Evolutionary conservation across 1,284 basidiomycete species (phyloP).

Genomic region (Apiotrichum brassicae): DNA sequence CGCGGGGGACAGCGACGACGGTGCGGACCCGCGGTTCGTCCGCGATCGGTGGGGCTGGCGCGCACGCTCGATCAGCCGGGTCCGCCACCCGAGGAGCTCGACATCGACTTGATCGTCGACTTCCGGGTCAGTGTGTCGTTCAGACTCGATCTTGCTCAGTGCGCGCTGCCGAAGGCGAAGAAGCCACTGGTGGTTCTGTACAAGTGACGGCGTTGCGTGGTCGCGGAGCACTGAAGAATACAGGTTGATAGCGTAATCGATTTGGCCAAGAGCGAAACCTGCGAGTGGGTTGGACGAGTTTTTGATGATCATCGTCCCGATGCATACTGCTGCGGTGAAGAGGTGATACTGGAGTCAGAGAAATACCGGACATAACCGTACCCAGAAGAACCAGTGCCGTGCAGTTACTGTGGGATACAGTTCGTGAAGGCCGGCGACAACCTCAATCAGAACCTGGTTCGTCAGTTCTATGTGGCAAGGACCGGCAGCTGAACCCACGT

Average conservation of each 20-base stretch:
- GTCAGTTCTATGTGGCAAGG: slow-evolving; percentile 8
- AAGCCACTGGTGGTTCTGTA: slow-evolving; percentile 30
- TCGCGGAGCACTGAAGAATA: slow-evolving; percentile 19
- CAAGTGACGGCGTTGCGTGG: slow-evolving; percentile 11
- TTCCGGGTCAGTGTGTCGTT: neutral
- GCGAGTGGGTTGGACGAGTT: slow-evolving; percentile 20
- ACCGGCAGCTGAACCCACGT: slow-evolving; percentile 13
- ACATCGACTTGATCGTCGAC: slow-evolving; percentile 8
- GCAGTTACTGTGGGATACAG: slow-evolving; percentile 24
- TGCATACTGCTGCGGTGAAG: slow-evolving; percentile 33
- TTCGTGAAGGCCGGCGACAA: slow-evolving; percentile 21
- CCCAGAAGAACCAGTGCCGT: slow-evolving; percentile 36
- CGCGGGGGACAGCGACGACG: neutral
- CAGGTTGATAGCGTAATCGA: slow-evolving; percentile 23
- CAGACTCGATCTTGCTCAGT: slow-evolving; percentile 9
- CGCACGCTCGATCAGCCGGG: slow-evolving; percentile 26
- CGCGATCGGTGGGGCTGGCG: slow-evolving; percentile 6
- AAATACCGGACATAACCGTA: too few species aligned
- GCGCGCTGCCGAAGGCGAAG: slow-evolving; percentile 14
- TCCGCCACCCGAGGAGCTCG: slow-evolving; percentile 32
- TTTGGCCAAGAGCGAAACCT: slow-evolving; percentile 13
- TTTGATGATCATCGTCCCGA: slow-evolving; percentile 23
- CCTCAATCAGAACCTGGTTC: slow-evolving; percentile 21
- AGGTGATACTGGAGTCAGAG: too few species aligned
- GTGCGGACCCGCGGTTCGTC: neutral